Base-by-base conservation (phyloP, 768 basidiomycete species). In the Clitopilus hobsonii region DNA sequence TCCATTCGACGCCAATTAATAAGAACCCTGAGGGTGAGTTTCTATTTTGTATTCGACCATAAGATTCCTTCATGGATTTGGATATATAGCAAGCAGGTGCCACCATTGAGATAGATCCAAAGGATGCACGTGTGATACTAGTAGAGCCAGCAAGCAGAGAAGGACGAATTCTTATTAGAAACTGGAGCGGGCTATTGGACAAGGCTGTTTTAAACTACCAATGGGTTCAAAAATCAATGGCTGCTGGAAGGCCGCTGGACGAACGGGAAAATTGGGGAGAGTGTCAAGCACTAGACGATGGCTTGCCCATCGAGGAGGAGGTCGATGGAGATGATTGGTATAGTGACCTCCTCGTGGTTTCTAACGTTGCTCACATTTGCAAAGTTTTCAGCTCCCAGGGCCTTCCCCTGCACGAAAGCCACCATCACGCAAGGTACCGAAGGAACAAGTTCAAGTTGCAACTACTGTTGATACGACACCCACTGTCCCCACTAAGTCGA, bases 81-180 rank as follows among this genome's bases (percentile, higher is more conserved):
- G 32, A 49, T 36, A 28, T 54, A 27, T 58, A 88, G 86, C 75
- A 70, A 65, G 71, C 77, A 13, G 86, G 86, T 27, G 88, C 83
- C 3, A 54, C 67, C 16, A 78, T 85, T 47, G 74, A 72, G 55
- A 74, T 70, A 51, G 77, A 80, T 55, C 77, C 82, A 7, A 76
- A 71, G 47, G 72, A 78, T 50, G 80, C 87, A 0, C 67, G 75
- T 18, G 70, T 88, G 23, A 80, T 88, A 45, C 69, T 90, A 4
- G 83, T 89, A 6, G 80, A 88, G 58, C 65, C 79, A 1, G 67
- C 69, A 16, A 74, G 80, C 0, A 62, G 70, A n/a, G 74, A 78
- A 38, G 86, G 86, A 24, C 71, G 72, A 61, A 73, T 75, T 16
- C 80, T 86, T 60, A 75, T 87, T 55, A 76, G 80, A 32, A 79